phyloP scores from a whole-genome alignment of 2,329 filamentous ascomycete species.

The Parastagonospora nodorum region DNA sequence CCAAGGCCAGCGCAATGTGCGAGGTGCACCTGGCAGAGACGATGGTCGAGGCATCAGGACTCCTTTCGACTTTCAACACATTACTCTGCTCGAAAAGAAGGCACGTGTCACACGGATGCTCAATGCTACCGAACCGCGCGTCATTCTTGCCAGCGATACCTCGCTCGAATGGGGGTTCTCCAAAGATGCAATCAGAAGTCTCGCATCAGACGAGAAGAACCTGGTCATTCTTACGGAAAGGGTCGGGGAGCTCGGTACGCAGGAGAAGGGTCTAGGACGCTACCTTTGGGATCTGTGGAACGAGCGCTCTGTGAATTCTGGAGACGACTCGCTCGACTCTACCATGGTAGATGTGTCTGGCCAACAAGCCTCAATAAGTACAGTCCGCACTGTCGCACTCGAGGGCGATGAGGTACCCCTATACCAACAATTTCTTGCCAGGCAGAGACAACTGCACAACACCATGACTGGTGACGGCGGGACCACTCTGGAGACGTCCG shows the following conservation, averaged over 20 bases:
- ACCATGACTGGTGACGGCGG: slow-evolving; percentile 71
- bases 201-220: slow-evolving; percentile 80
- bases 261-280: slow-evolving; percentile 61
- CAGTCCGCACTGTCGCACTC: slow-evolving; percentile 63
- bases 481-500: slow-evolving; percentile 69
- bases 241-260: slow-evolving; percentile 51
- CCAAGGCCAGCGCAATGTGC: slow-evolving; percentile 35
- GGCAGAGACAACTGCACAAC: slow-evolving; percentile 83
- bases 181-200: slow-evolving; percentile 72
- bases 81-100: slow-evolving; percentile 81
- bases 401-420: slow-evolving; percentile 76
- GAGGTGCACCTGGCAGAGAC: slow-evolving; percentile 40
- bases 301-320: slow-evolving; percentile 24
- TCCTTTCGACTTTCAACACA: slow-evolving; percentile 87
- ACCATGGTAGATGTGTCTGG: slow-evolving; percentile 70
- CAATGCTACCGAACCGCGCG: slow-evolving; percentile 60
- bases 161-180: slow-evolving; percentile 96
- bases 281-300: slow-evolving; percentile 71
- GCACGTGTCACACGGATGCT: slow-evolving; percentile 77
- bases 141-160: slow-evolving; percentile 89
- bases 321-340: slow-evolving; percentile 45
- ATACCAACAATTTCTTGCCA: slow-evolving; percentile 92
- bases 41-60: slow-evolving; percentile 61
- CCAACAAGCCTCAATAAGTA: slow-evolving; percentile 33
- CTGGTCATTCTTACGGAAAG: slow-evolving; percentile 86